These are phyloP conservation scores for Irpex rosettiformis DNA, from an alignment of 1,284 basidiomycete species.

Conservation along the genomic window DNA sequence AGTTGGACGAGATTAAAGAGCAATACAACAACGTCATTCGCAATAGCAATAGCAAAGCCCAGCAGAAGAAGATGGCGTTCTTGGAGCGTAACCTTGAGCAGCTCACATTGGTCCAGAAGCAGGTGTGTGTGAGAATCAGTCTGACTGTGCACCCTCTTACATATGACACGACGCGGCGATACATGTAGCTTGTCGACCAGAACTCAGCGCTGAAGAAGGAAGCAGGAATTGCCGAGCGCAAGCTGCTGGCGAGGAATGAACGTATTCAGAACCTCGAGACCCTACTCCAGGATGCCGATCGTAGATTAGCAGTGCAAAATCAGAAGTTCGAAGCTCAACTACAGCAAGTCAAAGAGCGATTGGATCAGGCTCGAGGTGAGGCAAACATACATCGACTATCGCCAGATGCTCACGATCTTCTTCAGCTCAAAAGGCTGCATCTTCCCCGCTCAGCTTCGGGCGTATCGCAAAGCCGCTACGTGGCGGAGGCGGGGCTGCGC, in stretches of 20 bases:
- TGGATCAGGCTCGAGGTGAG: constrained; percentile 90
- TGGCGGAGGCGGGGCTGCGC: constrained; percentile 75
- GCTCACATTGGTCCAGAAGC: constrained; percentile 94
- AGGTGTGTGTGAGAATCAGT: constrained; percentile 46
- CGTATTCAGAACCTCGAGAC: constrained; percentile 95
- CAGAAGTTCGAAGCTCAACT: constrained; percentile 94
- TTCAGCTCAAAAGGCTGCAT: constrained; percentile 71
- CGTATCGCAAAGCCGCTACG: constrained; percentile 96
- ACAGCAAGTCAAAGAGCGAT: constrained; percentile 85
- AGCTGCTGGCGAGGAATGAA: constrained; percentile 93
- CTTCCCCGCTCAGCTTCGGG: constrained; percentile 79
- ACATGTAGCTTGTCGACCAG: constrained; percentile 89
- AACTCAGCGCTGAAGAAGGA: constrained; percentile 98
- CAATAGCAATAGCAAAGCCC: constrained; percentile 96
- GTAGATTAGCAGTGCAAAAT: constrained; percentile 87
- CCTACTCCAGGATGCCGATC: constrained; percentile 90
- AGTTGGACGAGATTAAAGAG: constrained; percentile 97
- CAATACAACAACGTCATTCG: constrained; percentile 99
- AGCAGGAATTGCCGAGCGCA: constrained; percentile 94
- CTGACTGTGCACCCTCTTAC: constrained; percentile 8
- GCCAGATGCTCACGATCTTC: constrained; percentile 7
- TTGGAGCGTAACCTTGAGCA: constrained; percentile 97
- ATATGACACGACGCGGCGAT: constrained; percentile 12
- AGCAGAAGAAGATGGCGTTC: constrained; percentile 99
- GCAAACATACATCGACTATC: constrained; percentile 6